These are phyloP conservation scores for Malus hybrid DNA, from an alignment of 331 rosid genomes.

Conservation along the genomic window DNA sequence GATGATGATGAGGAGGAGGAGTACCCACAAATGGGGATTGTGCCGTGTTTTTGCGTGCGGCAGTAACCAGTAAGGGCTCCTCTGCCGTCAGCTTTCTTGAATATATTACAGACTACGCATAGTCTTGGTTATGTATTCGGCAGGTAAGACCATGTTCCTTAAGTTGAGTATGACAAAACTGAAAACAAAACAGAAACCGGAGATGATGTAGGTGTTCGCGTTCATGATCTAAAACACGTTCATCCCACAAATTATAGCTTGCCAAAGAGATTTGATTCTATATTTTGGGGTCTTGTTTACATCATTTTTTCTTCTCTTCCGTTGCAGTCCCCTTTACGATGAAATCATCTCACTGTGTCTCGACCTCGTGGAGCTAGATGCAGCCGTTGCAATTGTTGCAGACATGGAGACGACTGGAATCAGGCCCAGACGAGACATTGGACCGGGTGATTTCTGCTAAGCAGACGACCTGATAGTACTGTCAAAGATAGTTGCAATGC, in stretches of 20 bases:
- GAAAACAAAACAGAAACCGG: not conserved
- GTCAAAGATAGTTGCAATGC: conserved; percentile 9
- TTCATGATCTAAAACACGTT: not conserved
- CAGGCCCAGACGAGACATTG: conserved; percentile 70
- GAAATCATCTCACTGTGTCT: conserved; percentile 77
- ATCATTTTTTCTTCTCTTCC: not conserved
- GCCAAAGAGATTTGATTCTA: not conserved
- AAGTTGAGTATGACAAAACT: not conserved
- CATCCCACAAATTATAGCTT: not conserved
- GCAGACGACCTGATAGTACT: conserved; percentile 27
- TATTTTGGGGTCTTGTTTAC: not conserved
- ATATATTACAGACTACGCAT: conserved; percentile 76
- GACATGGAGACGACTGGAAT: conserved; percentile 80
- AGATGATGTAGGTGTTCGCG: not conserved
- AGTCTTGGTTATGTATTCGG: conserved; percentile 81
- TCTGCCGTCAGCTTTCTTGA: conserved; percentile 76
- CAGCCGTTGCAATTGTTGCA: conserved; percentile 91
- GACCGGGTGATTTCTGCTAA: conserved; percentile 75
- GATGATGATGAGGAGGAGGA: conserved; percentile 29
- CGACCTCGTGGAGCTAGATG: conserved; percentile 84
- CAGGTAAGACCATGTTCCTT: conserved; percentile 51
- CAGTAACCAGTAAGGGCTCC: conserved; percentile 78
- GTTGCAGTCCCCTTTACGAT: conserved; percentile 73
- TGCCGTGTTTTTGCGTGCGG: conserved; percentile 85
- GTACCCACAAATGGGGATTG: conserved; percentile 86